phyloP scores from a whole-genome alignment of 257 asterid genomes.

The Solanum gracilifrons region DNA sequence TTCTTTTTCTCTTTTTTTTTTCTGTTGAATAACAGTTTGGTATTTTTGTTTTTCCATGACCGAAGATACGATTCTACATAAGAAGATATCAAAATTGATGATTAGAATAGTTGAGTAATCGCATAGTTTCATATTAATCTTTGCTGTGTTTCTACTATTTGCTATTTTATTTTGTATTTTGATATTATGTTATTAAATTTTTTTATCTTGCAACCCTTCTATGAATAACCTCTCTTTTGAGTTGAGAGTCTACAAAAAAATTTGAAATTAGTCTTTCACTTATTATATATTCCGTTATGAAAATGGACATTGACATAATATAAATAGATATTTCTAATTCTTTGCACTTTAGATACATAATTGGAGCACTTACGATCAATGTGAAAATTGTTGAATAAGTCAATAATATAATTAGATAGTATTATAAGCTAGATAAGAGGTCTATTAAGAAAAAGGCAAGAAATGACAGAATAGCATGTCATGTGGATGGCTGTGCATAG shows the following conservation, averaged over 20 bases:
- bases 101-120: not conserved
- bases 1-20: not conserved
- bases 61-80: not conserved
- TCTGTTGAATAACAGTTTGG: not conserved
- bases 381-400: not conserved
- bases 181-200: not conserved
- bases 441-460: not conserved
- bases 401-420: not conserved
- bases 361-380: not conserved
- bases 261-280: too few species aligned
- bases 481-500: slow-evolving; percentile 11
- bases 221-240: not conserved
- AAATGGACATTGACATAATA: not conserved
- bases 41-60: too few species aligned
- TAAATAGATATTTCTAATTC: not conserved
- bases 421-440: not conserved
- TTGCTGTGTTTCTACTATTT: not conserved
- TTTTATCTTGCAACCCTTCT: not conserved
- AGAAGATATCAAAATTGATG: not conserved
- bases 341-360: not conserved
- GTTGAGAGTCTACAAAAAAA: not conserved
- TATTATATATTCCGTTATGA: too few species aligned
- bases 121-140: not conserved
- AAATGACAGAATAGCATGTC: slow-evolving; percentile 13
- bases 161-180: not conserved